These are phyloP conservation scores for Rhynchosporium agropyri DNA, from an alignment of 2,329 filamentous ascomycete genomes.

Conservation along the genomic window DNA sequence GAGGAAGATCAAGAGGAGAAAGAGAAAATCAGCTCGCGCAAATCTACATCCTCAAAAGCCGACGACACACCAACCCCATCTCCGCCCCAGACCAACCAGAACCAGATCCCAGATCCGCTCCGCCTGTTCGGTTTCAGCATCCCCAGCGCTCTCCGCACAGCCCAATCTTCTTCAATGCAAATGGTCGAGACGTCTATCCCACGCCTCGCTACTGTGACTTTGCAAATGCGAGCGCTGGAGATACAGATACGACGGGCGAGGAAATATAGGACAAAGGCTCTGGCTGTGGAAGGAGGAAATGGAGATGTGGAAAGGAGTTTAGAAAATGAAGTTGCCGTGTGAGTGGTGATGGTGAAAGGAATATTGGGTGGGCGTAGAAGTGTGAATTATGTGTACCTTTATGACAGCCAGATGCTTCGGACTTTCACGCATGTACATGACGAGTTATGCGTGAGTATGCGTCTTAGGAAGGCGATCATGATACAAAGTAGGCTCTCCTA, in stretches of 20 bases:
- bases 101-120: slow-evolving; percentile 53
- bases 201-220: slow-evolving; percentile 57
- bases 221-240: slow-evolving; percentile 66
- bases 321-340: neutral
- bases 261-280: slow-evolving; percentile 43
- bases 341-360: neutral
- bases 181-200: slow-evolving; percentile 63
- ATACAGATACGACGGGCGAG: slow-evolving; percentile 64
- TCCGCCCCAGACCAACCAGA: neutral
- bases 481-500: too few species aligned
- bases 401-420: too few species aligned
- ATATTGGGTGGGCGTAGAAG: neutral
- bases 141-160: slow-evolving; percentile 52
- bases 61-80: slow-evolving; percentile 1
- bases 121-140: slow-evolving; percentile 55
- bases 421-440: too few species aligned
- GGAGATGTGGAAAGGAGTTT: neutral
- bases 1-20: slow-evolving; percentile 5
- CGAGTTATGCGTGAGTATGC: too few species aligned
- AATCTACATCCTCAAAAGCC: neutral
- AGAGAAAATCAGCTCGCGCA: neutral
- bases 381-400: too few species aligned
- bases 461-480: too few species aligned
- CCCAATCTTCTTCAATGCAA: slow-evolving; percentile 60
- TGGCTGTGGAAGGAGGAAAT: slow-evolving; percentile 7